Base-by-base conservation (phyloP, 805 yeast genomes). In the Pichia paraexigua region DNA sequence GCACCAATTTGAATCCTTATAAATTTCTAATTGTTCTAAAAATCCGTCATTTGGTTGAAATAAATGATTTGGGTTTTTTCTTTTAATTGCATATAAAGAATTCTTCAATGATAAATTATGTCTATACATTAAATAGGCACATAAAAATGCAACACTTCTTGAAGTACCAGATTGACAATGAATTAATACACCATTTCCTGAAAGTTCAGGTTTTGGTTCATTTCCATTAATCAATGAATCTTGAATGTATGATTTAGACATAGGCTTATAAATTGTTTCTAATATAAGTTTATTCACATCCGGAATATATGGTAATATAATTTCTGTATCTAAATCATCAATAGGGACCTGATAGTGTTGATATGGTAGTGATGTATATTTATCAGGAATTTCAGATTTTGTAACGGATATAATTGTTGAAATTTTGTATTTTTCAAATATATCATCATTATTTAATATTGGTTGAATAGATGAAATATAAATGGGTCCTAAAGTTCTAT, bases 1-100 rank as follows among this genome's bases (percentile, higher is more conserved):
- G 59, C 61, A 71, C 70, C 54, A 64, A 39, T 39, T 68, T 64
- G 60, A 59, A 52, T 70, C 70, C 54, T 80, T 76, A 64, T 78
- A 92, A 6, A 89, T 62, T 43, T 76, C 65, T 52, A 92, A 71
- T 67, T 92, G 99, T 53, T 78, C 78, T 61, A 77, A 62, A 62
- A 94, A 94, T 20, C 85, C 80, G 5, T 73, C 78, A 66, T 89
- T 92, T 25, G 96, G 96, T 54, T 76, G 75, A 5, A 82, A 81
- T 6, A 72, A 71, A 25, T 47, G 45, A 43, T 50, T 48, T 3
- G 77, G 64, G 53, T 85, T 75, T 58, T 78, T 83, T 55, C 91
- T 67, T 55, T 73, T 75, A n/a, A 92, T 83, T 0, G 92, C 92
- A 67, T 85, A 83, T 9, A 87, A 59, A 0, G 97, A 86, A 56